Conservation (phyloP, 306 rosid species). For the Medicago arabica region DNA sequence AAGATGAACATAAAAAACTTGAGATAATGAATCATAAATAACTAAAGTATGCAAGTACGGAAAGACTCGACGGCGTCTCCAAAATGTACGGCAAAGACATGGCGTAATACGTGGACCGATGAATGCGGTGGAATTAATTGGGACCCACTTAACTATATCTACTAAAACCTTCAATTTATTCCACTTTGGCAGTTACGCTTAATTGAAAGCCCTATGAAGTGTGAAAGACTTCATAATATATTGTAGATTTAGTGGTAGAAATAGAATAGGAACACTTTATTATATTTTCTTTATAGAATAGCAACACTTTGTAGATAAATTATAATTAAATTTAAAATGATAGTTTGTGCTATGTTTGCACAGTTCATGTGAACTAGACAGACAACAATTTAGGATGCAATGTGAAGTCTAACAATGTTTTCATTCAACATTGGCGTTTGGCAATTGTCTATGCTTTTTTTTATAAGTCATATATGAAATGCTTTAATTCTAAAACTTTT, state of each 20-base stretch:
- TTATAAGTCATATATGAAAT: neutral
- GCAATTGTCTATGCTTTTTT: neutral
- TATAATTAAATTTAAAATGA: too few species aligned
- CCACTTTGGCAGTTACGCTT: neutral
- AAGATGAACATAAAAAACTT: too few species aligned
- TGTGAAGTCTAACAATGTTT: neutral
- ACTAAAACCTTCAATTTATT: neutral
- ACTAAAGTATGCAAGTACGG: neutral
- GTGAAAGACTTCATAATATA: too few species aligned
- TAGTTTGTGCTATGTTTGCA: too few species aligned
- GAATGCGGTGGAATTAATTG: constrained; percentile 48
- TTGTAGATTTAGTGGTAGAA: too few species aligned
- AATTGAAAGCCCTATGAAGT: too few species aligned
- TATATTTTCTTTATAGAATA: too few species aligned
- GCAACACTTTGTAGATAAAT: too few species aligned
- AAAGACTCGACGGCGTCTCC: neutral
- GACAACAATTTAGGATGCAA: neutral
- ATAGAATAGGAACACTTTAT: too few species aligned
- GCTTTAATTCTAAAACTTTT: neutral
- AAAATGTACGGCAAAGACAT: constrained; percentile 61
- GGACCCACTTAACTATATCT: constrained; percentile 33
- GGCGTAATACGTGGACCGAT: constrained; percentile 74
- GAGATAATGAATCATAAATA: too few species aligned
- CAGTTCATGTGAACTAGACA: neutral
- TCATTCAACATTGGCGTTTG: neutral